Percentiles rank a stretch among this genome's conserved stretches.
Conservation (phyloP, 2,329 filamentous ascomycete genomes). For the Fusarium veterinarium region DNA sequence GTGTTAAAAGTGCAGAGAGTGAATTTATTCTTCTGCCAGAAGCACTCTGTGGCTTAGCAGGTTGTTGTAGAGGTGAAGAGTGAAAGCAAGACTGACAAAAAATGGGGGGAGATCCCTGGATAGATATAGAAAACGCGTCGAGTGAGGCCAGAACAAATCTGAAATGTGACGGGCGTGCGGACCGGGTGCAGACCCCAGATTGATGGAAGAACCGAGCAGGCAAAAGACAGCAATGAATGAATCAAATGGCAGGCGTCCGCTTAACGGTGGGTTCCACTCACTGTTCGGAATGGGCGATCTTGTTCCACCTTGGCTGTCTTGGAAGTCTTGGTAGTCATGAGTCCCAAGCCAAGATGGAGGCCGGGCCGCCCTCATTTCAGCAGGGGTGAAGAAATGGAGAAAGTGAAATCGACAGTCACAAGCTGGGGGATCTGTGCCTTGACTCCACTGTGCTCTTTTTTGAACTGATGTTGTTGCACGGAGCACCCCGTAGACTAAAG, state of each 20-base stretch:
- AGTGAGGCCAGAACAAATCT: slow-evolving; percentile 2
- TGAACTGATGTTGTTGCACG: slow-evolving; percentile 11
- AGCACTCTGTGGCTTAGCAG: not conserved
- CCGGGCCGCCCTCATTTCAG: not conserved
- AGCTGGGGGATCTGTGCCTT: slow-evolving; percentile 6
- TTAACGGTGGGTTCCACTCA: slow-evolving; percentile 4
- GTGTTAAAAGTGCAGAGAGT: not conserved
- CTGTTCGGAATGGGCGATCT: slow-evolving; percentile 27
- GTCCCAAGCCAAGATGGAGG: slow-evolving; percentile 18
- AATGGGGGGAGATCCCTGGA: not conserved
- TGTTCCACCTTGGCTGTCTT: slow-evolving; percentile 31
- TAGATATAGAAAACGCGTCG: slow-evolving; percentile 23
- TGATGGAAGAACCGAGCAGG: slow-evolving; percentile 13
- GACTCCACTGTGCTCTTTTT: no score
- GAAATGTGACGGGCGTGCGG: slow-evolving; percentile 18
- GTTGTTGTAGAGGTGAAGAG: not conserved
- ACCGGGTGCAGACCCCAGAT: slow-evolving; percentile 29
- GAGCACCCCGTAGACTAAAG: slow-evolving; percentile 1
- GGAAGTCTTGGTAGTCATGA: slow-evolving; percentile 27
- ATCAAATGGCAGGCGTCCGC: slow-evolving; percentile 8
- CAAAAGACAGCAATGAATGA: slow-evolving; percentile 1
- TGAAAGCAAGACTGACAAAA: not conserved
- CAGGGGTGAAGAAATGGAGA: slow-evolving; percentile 4
- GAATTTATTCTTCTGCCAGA: not conserved
- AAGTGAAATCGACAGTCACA: slow-evolving; percentile 3